phyloP scores from a whole-genome alignment of 345 rosid genomes.

The Dimocarpus longan region DNA sequence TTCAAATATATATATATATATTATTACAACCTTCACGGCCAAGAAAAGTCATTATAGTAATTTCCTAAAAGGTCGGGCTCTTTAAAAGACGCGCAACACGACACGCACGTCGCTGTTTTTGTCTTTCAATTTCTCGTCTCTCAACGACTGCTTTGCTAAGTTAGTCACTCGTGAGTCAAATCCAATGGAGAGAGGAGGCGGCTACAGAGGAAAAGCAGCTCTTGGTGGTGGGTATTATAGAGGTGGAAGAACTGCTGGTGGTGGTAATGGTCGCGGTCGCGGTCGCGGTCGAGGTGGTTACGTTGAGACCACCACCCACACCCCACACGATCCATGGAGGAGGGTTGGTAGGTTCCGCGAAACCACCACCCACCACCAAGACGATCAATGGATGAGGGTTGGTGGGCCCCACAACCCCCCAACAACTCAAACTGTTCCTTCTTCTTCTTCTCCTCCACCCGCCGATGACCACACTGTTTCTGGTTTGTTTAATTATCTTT shows the following conservation, averaged over 20 bases:
- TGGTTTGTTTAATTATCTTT: not conserved
- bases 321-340: not conserved
- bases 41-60: not conserved
- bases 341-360: too few relatives aligned
- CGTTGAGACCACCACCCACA: not conserved
- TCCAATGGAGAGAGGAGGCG: constrained; percentile 56
- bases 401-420: not conserved
- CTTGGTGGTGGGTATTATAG: constrained; percentile 13
- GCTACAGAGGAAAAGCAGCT: constrained; percentile 26
- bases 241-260: constrained; percentile 15
- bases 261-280: not conserved
- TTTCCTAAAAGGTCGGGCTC: not conserved
- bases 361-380: too few relatives aligned
- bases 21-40: not conserved
- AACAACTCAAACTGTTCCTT: not conserved
- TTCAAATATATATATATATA: too few relatives aligned
- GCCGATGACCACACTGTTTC: not conserved
- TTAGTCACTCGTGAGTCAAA: constrained; percentile 23
- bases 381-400: not conserved
- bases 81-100: not conserved
- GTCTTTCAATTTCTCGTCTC: not conserved
- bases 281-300: not conserved
- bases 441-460: not conserved
- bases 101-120: not conserved
- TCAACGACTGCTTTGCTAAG: not conserved